Evolutionary conservation across 257 asterid species (phyloP).

Genomic region (Plantago elongata): DNA sequence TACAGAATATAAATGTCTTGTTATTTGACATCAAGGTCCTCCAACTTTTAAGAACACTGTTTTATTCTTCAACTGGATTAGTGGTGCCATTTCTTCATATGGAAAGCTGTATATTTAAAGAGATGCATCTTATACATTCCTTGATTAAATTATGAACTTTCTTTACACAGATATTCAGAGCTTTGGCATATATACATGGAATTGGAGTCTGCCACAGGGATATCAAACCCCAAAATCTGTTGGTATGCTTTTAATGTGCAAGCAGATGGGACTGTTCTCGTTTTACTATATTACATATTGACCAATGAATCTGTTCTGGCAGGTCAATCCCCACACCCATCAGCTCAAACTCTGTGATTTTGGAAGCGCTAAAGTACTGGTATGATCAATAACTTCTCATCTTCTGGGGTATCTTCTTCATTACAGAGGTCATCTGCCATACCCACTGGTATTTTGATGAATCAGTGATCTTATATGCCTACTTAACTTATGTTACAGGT

Average conservation of each 20-base stretch:
- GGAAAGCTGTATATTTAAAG: neutral
- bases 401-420: neutral
- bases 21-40: no score
- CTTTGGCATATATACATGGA: conserved; percentile 79
- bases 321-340: conserved; percentile 91
- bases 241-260: conserved; percentile 42
- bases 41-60: neutral
- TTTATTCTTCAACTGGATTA: neutral
- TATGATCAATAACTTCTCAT: conserved; percentile 13
- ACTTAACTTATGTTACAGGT: conserved; percentile 41
- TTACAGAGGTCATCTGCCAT: conserved; percentile 7
- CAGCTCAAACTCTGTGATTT: conserved; percentile 85
- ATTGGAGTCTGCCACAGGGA: conserved; percentile 87
- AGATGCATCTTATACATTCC: no score
- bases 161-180: conserved; percentile 62
- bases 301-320: conserved; percentile 24
- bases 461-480: conserved; percentile 7
- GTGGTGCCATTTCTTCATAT: neutral
- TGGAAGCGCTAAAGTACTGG: conserved; percentile 92
- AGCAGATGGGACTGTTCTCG: neutral
- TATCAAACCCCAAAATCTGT: conserved; percentile 79
- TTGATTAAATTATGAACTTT: neutral
- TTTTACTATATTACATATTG: conserved; percentile 9
- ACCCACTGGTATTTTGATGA: neutral
- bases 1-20: neutral